These are phyloP conservation scores for Lactarius vividus DNA, from an alignment of 768 basidiomycete genomes.

Conservation along the genomic window DNA sequence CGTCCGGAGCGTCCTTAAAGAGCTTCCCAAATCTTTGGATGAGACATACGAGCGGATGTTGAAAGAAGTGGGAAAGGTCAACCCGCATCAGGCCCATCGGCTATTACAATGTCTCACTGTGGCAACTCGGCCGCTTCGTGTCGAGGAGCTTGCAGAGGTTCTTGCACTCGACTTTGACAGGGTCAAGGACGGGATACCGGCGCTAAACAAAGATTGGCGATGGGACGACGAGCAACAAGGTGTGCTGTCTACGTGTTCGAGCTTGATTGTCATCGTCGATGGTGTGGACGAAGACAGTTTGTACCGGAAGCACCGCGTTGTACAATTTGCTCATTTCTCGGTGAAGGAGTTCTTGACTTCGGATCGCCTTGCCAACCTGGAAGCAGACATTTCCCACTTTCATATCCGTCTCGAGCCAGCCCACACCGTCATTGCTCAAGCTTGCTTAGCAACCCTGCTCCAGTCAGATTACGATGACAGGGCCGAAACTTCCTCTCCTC, in stretches of 20 bases:
- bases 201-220: not conserved
- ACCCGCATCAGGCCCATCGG: not conserved
- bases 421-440: not conserved
- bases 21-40: not conserved
- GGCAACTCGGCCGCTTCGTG: not conserved
- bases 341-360: conserved; percentile 6
- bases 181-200: not conserved
- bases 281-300: not conserved
- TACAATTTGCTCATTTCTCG: conserved; percentile 2
- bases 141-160: not conserved
- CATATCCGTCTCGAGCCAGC: not conserved
- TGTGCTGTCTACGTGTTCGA: not conserved
- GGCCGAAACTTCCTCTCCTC: not conserved
- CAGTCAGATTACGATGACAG: not conserved
- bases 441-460: not conserved
- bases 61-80: not conserved
- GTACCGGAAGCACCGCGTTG: not conserved
- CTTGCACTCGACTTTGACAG: not conserved
- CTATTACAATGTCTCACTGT: not conserved
- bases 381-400: not conserved
- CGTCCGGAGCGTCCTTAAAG: not conserved
- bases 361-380: not conserved
- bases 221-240: not conserved
- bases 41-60: not conserved
- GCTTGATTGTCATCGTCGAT: not conserved